Percentiles rank a stretch among this genome's conserved stretches.
Conservation (phyloP, 176 grass and related monocot genomes). For the Zea luxurians region DNA sequence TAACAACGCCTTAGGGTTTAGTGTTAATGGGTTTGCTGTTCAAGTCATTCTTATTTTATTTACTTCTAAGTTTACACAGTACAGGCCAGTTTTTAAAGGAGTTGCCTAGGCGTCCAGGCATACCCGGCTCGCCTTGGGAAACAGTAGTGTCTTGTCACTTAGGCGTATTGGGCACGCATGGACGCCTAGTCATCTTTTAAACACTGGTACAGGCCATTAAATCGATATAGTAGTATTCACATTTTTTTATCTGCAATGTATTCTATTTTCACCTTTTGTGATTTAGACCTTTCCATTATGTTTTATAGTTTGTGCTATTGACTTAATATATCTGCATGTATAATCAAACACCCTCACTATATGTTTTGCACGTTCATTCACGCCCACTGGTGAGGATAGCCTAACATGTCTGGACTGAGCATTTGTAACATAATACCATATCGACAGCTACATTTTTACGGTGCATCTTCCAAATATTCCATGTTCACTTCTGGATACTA, state of each 20-base stretch:
- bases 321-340: slow-evolving; percentile 26
- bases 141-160: not conserved
- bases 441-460: not conserved
- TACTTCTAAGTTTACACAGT: not conserved
- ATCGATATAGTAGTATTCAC: not conserved
- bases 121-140: not conserved
- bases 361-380: not conserved
- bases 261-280: not conserved
- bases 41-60: not conserved
- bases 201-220: not conserved
- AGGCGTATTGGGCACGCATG: not conserved
- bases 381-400: not conserved
- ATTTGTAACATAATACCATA: slow-evolving; percentile 4
- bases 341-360: slow-evolving; percentile 1
- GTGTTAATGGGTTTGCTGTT: not conserved
- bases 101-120: not conserved
- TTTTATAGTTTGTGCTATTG: slow-evolving; percentile 5
- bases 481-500: slow-evolving; percentile 28
- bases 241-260: not conserved
- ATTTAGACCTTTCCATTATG: not conserved
- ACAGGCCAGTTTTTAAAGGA: not conserved
- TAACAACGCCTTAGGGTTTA: not conserved
- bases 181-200: not conserved
- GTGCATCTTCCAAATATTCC: slow-evolving; percentile 15
- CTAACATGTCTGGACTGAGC: slow-evolving; percentile 5